Conservation (phyloP, 1,139 yeast genomes). For the Blastobotrys ciferrii region DNA sequence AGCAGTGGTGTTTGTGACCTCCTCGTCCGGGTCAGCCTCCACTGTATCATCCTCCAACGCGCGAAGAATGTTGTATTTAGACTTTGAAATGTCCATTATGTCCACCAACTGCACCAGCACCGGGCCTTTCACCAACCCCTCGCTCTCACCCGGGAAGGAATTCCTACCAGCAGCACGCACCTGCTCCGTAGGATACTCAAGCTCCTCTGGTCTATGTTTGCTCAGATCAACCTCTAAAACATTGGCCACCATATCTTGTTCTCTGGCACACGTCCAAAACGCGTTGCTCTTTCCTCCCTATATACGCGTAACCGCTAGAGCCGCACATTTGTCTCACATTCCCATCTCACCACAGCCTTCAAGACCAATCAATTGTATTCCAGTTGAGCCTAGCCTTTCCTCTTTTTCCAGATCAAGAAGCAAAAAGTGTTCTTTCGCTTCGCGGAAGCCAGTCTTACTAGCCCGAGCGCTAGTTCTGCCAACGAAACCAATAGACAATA, state of each 20-base stretch:
- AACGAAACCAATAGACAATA: too few species aligned
- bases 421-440: too few species aligned
- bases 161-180: neutral
- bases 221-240: slow-evolving; percentile 3
- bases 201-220: neutral
- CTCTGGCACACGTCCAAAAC: neutral
- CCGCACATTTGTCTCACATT: too few species aligned
- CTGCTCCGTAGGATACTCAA: neutral
- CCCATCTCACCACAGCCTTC: too few species aligned
- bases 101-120: slow-evolving; percentile 27
- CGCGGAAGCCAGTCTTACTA: too few species aligned
- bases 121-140: slow-evolving; percentile 15
- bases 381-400: too few species aligned
- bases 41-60: slow-evolving; percentile 14
- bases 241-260: neutral
- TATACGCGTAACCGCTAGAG: neutral
- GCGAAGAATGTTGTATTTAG: slow-evolving; percentile 26
- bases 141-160: neutral
- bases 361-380: too few species aligned
- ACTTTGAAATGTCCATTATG: slow-evolving; percentile 25
- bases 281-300: neutral
- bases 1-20: slow-evolving; percentile 1
- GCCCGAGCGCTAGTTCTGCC: too few species aligned
- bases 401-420: too few species aligned
- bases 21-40: slow-evolving; percentile 3